Percentiles rank a stretch among this genome's conserved stretches.
Conservation (phyloP, 1,139 yeast species). For the Waltiozyma sp. region DNA sequence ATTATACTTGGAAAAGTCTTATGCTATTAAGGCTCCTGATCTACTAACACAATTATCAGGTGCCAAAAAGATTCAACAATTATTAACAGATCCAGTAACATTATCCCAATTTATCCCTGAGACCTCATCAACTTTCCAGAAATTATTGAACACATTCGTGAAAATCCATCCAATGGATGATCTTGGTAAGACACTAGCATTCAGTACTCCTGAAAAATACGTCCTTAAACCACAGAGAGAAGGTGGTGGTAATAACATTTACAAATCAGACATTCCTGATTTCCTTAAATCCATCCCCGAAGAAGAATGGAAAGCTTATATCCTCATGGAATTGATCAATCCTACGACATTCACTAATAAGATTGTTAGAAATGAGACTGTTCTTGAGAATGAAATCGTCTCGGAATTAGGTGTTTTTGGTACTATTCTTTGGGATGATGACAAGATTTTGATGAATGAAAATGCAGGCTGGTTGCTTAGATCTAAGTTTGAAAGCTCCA, state of each 20-base stretch:
- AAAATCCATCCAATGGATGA: conserved; percentile 78
- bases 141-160: conserved; percentile 51
- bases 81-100: conserved; percentile 47
- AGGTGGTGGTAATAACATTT: conserved; percentile 90
- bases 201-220: conserved; percentile 53
- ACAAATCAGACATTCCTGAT: conserved; percentile 70
- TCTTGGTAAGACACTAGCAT: conserved; percentile 56
- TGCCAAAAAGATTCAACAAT: conserved; percentile 84
- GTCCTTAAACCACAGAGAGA: conserved; percentile 96
- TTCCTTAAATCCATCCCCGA: conserved; percentile 55
- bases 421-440: conserved; percentile 60
- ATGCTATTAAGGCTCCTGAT: conserved; percentile 87
- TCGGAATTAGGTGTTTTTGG: conserved; percentile 93
- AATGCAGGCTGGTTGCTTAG: conserved; percentile 79
- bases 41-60: conserved; percentile 84
- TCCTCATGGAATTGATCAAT: conserved; percentile 83
- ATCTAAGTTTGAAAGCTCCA: conserved; percentile 74
- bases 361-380: conserved; percentile 55
- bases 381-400: conserved; percentile 57
- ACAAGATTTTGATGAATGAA: conserved; percentile 46
- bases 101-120: conserved; percentile 37
- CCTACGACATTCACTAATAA: conserved; percentile 62
- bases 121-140: conserved; percentile 5
- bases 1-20: conserved; percentile 54
- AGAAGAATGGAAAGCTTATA: conserved; percentile 79